Evolutionary conservation across 352 stramenopile genomes (phyloP).

Genomic region (Globisporangium spinosum): DNA sequence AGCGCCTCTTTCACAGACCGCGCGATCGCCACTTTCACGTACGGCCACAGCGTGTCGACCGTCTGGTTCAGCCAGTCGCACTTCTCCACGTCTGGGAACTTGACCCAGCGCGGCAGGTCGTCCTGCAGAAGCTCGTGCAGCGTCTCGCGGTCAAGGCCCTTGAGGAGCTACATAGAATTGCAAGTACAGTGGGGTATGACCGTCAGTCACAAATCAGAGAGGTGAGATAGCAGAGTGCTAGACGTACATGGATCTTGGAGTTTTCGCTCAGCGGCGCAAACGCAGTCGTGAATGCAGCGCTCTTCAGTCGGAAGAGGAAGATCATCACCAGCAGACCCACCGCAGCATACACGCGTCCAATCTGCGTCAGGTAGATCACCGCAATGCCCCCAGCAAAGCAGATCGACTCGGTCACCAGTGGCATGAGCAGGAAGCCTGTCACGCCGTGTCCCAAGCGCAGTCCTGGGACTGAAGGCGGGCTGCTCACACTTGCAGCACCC

Average conservation of each 20-base stretch:
- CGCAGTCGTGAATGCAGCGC: conserved; percentile 25
- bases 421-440: conserved; percentile 29
- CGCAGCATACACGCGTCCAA: conserved; percentile 18
- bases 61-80: conserved; percentile 45
- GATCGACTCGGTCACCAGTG: conserved; percentile 29
- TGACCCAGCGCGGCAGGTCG: conserved; percentile 41
- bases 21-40: conserved; percentile 41
- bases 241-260: conserved; percentile 29
- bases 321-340: conserved; percentile 25
- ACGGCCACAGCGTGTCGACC: conserved; percentile 44
- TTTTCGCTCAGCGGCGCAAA: conserved; percentile 29
- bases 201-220: neutral
- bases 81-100: conserved; percentile 46
- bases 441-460: conserved; percentile 29
- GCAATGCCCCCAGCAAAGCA: conserved; percentile 25
- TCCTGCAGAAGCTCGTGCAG: conserved; percentile 40
- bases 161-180: conserved; percentile 22
- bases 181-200: neutral
- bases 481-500: neutral
- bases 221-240: neutral
- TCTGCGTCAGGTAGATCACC: conserved; percentile 25
- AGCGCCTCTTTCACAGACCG: conserved; percentile 33
- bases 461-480: conserved; percentile 7
- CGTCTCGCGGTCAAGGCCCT: conserved; percentile 34
- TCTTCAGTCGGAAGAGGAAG: conserved; percentile 41